Base-by-base conservation (phyloP, 495 filamentous ascomycete species). In the Monascus purpureus region DNA sequence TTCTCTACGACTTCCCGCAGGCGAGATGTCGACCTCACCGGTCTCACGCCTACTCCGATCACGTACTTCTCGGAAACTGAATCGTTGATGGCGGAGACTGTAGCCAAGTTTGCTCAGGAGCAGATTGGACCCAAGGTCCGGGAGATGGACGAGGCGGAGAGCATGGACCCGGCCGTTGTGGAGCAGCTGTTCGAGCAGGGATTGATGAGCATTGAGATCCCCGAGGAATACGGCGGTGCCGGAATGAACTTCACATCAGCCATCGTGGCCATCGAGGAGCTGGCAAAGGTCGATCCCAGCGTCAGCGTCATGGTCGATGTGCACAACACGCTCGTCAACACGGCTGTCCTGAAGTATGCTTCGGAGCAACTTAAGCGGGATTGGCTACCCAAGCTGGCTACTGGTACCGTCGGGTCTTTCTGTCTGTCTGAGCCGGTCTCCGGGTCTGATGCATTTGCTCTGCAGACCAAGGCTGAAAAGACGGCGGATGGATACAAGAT, bases 211-310 rank as follows among this genome's bases (percentile, higher is more conserved):
- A 72, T 99, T 33, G 90, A 99, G 61, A 85, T 99, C 14, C 88
- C 87, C 16, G 92, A 99, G 57, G 86, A 95, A 51, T 96, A 79
- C 48, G 90, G 90, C 33, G 90, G 90, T 11, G 79, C 90, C 3
- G 90, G 85, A 28, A 96, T 96, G 90, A 93, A 95, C 68, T 99
- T 99, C 59, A 96, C 92, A 4, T 59, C 87, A 0, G 90, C 84
- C 7, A 93, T 96, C 50, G 76, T 96, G 28, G 88, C 82, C 8
- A 96, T 99, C 49, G 90, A 99, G 61, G 92, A 99, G 63, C 62
- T 96, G 34, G 90, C 92, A 2, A 75, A 84, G 33, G 78, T 96
- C 14, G 90, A 99, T 50, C 90, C 90, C 20, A 90, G 82, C 33
- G 90, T 96, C 25, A 86, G 82, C 50, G 87, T 95, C 35, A 59